phyloP scores from a whole-genome alignment of 1,284 basidiomycete genomes.

The Megacollybia platyphylla region DNA sequence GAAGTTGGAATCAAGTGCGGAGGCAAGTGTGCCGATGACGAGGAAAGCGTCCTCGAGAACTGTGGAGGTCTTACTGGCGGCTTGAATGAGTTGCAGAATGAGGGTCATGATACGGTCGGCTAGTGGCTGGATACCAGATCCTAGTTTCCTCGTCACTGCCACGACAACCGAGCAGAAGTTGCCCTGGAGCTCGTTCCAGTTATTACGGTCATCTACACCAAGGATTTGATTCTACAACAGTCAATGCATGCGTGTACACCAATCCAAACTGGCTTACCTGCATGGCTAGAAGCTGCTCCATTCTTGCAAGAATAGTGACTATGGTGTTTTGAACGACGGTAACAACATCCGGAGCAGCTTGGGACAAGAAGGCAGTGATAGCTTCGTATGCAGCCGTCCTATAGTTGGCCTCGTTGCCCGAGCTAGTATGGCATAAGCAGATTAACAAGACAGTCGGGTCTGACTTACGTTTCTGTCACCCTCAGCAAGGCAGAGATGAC shows the following conservation, averaged over 20 bases:
- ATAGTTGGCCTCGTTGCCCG: constrained; percentile 85
- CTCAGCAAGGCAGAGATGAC: constrained; percentile 73
- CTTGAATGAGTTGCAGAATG: constrained; percentile 75
- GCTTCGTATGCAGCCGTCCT: constrained; percentile 96
- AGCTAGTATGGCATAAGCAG: constrained; percentile 25
- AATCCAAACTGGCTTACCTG: constrained; percentile 33
- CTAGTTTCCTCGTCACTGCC: constrained; percentile 79
- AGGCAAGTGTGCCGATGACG: constrained; percentile 80
- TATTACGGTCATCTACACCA: constrained; percentile 92
- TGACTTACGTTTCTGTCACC: constrained; percentile 71
- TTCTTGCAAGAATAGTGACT: constrained; percentile 73
- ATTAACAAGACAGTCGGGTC: neutral
- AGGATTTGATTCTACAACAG: constrained; percentile 75
- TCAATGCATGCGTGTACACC: neutral
- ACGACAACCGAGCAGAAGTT: constrained; percentile 89
- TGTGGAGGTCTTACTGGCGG: constrained; percentile 85
- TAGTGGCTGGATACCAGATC: constrained; percentile 74
- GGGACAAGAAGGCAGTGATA: constrained; percentile 76
- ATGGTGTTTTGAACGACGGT: constrained; percentile 76
- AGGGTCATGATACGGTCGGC: constrained; percentile 95
- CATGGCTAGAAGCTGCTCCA: constrained; percentile 80
- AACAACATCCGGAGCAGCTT: constrained; percentile 76
- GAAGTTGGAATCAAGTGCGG: constrained; percentile 78
- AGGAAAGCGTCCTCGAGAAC: constrained; percentile 97
- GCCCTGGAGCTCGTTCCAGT: constrained; percentile 97